These are phyloP conservation scores for Medicago lupulina DNA, from an alignment of 306 rosid species.

Conservation along the genomic window DNA sequence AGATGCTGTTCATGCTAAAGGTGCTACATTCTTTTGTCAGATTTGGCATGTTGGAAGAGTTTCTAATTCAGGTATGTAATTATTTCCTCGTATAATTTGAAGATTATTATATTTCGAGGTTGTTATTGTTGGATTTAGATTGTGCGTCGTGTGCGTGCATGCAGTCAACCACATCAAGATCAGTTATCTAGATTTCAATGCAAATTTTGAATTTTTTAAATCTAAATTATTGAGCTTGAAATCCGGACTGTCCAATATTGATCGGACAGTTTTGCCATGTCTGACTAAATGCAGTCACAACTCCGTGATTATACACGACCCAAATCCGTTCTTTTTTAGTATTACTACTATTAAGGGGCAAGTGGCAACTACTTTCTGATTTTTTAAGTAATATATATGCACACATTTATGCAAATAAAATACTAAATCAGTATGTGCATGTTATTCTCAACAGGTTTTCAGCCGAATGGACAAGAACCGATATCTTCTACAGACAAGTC, in stretches of 20 bases:
- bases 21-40: conserved; percentile 57
- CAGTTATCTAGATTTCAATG: not conserved
- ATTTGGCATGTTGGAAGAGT: conserved; percentile 60
- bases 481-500: conserved; percentile 21
- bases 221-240: too few species aligned
- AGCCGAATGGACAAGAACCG: conserved; percentile 56
- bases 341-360: too few species aligned
- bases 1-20: conserved; percentile 63
- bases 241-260: too few species aligned
- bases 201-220: too few species aligned
- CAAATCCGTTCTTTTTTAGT: too few species aligned
- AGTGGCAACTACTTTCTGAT: too few species aligned
- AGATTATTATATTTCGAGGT: not conserved
- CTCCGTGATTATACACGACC: too few species aligned
- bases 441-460: conserved; percentile 47
- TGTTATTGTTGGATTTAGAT: not conserved
- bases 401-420: too few species aligned
- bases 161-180: not conserved
- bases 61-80: conserved; percentile 32
- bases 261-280: too few species aligned
- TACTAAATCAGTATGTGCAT: too few species aligned
- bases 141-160: not conserved
- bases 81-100: not conserved
- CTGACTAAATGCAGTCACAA: too few species aligned
- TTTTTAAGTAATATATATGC: too few species aligned